These are phyloP conservation scores for Nicotiana paniculata DNA, from an alignment of 257 asterid species.

Conservation along the genomic window DNA sequence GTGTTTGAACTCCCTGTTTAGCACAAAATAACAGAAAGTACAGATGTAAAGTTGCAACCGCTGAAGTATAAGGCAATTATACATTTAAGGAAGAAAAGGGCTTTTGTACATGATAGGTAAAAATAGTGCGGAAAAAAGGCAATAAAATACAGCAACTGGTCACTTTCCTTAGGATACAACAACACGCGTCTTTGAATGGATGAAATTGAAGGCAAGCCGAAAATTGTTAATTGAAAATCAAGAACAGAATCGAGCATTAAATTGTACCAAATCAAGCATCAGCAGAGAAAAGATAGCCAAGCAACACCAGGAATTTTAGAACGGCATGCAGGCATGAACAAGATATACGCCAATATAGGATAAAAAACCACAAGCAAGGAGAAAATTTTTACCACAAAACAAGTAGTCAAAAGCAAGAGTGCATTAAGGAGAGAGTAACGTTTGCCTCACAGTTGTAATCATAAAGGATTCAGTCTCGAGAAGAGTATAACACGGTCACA, in stretches of 20 bases:
- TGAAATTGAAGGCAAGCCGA: no score
- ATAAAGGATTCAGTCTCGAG: not conserved
- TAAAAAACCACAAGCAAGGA: not conserved
- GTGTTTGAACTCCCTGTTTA: conserved; percentile 86
- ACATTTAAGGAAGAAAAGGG: not conserved
- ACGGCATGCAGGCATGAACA: not conserved
- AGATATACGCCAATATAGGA: not conserved
- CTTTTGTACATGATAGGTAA: not conserved
- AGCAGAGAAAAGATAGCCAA: not conserved
- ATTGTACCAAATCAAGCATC: not conserved
- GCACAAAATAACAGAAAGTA: conserved; percentile 23
- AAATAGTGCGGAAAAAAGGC: not conserved
- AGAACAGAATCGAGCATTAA: not conserved
- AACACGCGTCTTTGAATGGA: no score
- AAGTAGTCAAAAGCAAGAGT: not conserved
- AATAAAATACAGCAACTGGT: not conserved
- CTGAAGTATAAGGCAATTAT: not conserved
- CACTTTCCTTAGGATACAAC: not conserved
- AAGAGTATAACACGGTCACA: not conserved
- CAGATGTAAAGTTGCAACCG: not conserved
- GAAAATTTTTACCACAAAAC: not conserved
- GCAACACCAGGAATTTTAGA: not conserved
- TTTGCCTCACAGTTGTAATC: not conserved
- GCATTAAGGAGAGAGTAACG: not conserved
- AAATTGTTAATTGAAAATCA: not conserved